Base-by-base conservation (phyloP, 1,139 yeast species). In the Diutina sp. region DNA sequence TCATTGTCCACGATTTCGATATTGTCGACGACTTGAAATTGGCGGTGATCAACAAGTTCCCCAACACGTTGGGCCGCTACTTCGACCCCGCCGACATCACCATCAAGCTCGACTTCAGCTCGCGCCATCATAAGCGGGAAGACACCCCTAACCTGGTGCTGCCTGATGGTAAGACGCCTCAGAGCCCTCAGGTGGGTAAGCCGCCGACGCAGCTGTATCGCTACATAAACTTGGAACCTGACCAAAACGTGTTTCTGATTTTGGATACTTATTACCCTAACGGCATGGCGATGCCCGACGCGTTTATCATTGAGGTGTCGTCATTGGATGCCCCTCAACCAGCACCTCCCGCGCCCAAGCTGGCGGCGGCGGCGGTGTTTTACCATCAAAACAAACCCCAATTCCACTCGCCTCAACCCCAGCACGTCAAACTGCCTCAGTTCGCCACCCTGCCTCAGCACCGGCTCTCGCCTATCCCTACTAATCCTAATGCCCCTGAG, bases 21-120 rank as follows among this genome's bases (percentile, higher is more conserved):
- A 72, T 88, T 1, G 78, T 88, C 5, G 96, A 89, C 65, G 96
- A 89, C 66, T 72, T 89, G 63, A 89, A 88, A 64, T 71, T 76
- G 29, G 74, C 80, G 57, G 76, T 87, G 0, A 67, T 83, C 55
- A 72, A 70, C 57, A 85, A 85, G 63, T 89, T 81, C 63, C 95
- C 95, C 12, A 84, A 84, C 48, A 74, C 90, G 0, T 70, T 88
- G 56, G 93, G 84, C 0, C 69, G 78, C 54, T 66, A 69, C 18
- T 79, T 74, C 58, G 96, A 89, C 65, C 88, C 93, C 0, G 85
- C 95, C 0, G 96, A 89, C 61, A 65, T 83, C 41, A 59, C 53
- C n/a, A 50, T 50, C 28, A 50, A 50, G 35, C 14, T 50, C n/a
- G 53, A 29, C 32, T 50, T 50, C n/a, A 38, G 28, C 28, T 29